Conservation (phyloP, 2,329 filamentous ascomycete species). For the Penicillium sp. region DNA sequence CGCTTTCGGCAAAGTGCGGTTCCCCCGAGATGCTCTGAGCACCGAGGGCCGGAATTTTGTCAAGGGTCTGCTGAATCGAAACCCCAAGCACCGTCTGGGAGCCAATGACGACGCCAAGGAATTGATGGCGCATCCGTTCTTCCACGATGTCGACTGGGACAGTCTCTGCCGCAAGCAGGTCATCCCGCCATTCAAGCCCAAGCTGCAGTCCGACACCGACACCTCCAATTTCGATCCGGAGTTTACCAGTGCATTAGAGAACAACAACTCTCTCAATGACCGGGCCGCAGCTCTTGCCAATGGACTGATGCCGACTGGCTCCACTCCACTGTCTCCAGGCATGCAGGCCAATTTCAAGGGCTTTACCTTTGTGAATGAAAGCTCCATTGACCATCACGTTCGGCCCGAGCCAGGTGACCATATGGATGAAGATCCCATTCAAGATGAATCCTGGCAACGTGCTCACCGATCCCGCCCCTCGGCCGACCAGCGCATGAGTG, state of each 20-base stretch:
- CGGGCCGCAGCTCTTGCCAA: conserved; percentile 79
- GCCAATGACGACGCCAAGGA: conserved; percentile 88
- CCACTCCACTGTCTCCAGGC: conserved; percentile 86
- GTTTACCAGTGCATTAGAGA: conserved; percentile 90
- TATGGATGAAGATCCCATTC: conserved; percentile 42
- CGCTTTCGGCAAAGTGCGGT: conserved; percentile 95
- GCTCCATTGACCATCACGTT: conserved; percentile 66
- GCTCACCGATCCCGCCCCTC: conserved; percentile 19
- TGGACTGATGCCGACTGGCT: conserved; percentile 67
- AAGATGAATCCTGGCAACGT: conserved; percentile 35
- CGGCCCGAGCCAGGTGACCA: conserved; percentile 33
- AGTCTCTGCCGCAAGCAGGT: conserved; percentile 83
- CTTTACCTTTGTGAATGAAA: conserved; percentile 99
- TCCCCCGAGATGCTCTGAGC: conserved; percentile 88
- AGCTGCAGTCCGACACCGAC: conserved; percentile 90
- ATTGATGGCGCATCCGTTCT: conserved; percentile 90
- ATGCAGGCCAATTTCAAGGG: conserved; percentile 98
- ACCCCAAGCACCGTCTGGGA: conserved; percentile 89
- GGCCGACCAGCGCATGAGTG: conserved; percentile 38
- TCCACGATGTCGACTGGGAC: conserved; percentile 88
- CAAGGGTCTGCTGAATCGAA: conserved; percentile 92
- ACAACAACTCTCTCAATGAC: conserved; percentile 81
- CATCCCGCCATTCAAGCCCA: conserved; percentile 94
- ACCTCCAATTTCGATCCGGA: conserved; percentile 98
- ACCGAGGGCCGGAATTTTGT: conserved; percentile 96